Evolutionary conservation across 106 monocot species (phyloP).

Genomic region (Iris macrosiphon): DNA sequence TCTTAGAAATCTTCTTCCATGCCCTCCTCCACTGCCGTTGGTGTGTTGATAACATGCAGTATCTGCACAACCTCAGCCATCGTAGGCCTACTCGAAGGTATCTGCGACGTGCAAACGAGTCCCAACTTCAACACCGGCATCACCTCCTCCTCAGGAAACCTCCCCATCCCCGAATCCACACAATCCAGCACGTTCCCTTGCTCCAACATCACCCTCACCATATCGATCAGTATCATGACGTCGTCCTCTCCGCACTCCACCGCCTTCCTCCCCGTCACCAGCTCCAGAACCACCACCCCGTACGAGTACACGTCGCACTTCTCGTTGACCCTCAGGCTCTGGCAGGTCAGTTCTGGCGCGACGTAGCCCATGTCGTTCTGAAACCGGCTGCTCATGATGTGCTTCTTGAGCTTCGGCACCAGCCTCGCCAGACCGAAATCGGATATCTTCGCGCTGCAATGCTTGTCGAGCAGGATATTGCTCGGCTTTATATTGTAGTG

Average conservation of each 20-base stretch:
- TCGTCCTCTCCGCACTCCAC: conserved; percentile 79
- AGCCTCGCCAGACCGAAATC: conserved; percentile 81
- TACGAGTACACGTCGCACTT: conserved; percentile 86
- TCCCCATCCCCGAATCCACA: conserved; percentile 56
- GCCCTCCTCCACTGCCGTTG: conserved; percentile 2
- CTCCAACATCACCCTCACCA: conserved; percentile 53
- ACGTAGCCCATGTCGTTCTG: conserved; percentile 60
- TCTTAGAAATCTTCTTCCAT: too few species aligned
- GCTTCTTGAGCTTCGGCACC: conserved; percentile 51
- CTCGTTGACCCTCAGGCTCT: conserved; percentile 66
- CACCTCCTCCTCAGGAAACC: conserved; percentile 82
- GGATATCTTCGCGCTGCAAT: conserved; percentile 37
- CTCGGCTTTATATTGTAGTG: conserved; percentile 85
- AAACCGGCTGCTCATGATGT: conserved; percentile 34
- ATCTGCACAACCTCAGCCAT: conserved; percentile 90
- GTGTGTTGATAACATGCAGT: conserved; percentile 80
- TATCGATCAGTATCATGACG: conserved; percentile 61
- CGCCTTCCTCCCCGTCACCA: conserved; percentile 76
- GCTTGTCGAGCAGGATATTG: conserved; percentile 67
- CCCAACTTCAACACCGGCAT: conserved; percentile 80
- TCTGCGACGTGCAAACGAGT: conserved; percentile 75
- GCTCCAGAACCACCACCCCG: conserved; percentile 73
- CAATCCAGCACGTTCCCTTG: conserved; percentile 53
- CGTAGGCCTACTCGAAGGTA: conserved; percentile 78
- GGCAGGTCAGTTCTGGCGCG: conserved; percentile 83